Base-by-base conservation (phyloP, 2,329 filamentous ascomycete species). In the Epichloe scottii region DNA sequence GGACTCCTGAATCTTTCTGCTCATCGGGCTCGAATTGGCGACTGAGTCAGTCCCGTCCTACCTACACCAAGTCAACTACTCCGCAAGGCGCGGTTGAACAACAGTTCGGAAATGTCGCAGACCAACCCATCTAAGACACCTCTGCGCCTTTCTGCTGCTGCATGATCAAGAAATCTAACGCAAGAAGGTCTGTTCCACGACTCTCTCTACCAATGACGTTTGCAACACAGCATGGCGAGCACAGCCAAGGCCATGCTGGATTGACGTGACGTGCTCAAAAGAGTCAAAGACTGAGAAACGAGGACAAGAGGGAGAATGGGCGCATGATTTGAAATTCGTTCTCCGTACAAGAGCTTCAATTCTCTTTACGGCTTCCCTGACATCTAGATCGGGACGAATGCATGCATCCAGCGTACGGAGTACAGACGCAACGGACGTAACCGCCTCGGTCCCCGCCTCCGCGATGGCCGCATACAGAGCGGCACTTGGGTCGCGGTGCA, bases 91-190 rank as follows among this genome's bases (percentile, higher is more conserved):
- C 8, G 33, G 35, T 10, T 12, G 50, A 48, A 34, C 45, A 48
- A 39, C 38, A 26, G 23, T 39, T 40, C 35, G 34, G 48, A 12
- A 38, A 40, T 46, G 42, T 46, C 48, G 41, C 48, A 33, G 23
- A 41, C 17, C 43, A 17, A 12, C 21, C 33, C 46, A 48, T 51
- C 50, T 43, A 30, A 48, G 45, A 44, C 50, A 51, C 6, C 33
- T 17, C 5, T 21, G 35, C 41, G 38, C 35, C 44, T 33, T 42
- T 26, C 17, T 8, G 11, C 21, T 41, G 38, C 43, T 23, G 26
- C 37, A 40, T 42, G 10, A 23, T 47, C 44, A 23, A 43, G 23
- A 51, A 48, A 33, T 33, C 21, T 4, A 33, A 48, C 15, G 37
- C 46, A 40, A 48, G 17, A 30, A 33, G n/a, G 12, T 11, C 5